A percentile compares a stretch with the other conserved stretches of the same genome.
Evolutionary conservation across 306 rosid species (phyloP).

Genomic region (Hylodesmum podocarpum): DNA sequence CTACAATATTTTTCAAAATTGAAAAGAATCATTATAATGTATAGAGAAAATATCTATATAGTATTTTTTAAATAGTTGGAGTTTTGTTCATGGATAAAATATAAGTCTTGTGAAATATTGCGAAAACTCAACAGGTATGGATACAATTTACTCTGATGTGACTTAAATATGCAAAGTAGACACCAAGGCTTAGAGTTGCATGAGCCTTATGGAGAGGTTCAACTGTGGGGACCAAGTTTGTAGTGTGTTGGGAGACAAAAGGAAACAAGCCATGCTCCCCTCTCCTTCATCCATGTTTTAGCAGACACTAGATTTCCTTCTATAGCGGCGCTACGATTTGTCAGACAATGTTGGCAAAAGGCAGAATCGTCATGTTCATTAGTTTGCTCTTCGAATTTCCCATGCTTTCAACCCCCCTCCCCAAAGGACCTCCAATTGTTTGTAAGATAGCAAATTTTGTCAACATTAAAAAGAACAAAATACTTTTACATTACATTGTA

Average conservation of each 20-base stretch:
- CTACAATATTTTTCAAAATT: too few species aligned
- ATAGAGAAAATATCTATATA: too few species aligned
- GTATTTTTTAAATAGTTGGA: too few species aligned
- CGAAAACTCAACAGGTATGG: too few species aligned
- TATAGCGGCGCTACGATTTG: background rate
- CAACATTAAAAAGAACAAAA: background rate
- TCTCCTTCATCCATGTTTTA: slow-evolving; percentile 43
- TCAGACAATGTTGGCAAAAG: slow-evolving; percentile 23
- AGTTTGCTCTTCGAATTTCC: slow-evolving; percentile 5
- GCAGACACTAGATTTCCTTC: slow-evolving; percentile 39
- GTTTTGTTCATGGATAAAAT: too few species aligned
- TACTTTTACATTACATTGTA: background rate
- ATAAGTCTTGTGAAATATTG: too few species aligned
- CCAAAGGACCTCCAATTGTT: background rate
- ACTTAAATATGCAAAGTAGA: background rate
- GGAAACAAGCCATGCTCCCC: slow-evolving; percentile 54
- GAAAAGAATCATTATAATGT: too few species aligned
- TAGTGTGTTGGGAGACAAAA: slow-evolving; percentile 42
- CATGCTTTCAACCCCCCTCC: slow-evolving; percentile 20
- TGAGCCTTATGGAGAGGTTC: background rate
- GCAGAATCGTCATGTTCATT: slow-evolving; percentile 24
- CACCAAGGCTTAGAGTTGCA: background rate
- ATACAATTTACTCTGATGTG: too few species aligned
- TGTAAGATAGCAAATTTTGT: background rate
- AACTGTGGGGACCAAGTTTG: slow-evolving; percentile 36